Evolutionary conservation across 805 yeast species (phyloP).

Genomic region (Saturnispora zaruensis): DNA sequence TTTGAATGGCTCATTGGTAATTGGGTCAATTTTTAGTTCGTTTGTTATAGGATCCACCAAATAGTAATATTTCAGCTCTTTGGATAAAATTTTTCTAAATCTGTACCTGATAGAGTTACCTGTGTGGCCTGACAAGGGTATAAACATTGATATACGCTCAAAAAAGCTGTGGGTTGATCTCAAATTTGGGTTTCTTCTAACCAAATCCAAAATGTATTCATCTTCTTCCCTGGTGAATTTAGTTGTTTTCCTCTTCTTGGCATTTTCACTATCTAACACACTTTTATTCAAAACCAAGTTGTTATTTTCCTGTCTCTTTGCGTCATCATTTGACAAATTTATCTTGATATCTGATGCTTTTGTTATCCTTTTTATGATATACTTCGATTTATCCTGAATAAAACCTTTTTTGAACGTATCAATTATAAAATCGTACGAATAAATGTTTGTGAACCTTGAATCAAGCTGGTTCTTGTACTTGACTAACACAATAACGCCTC

Average conservation of each 20-base stretch:
- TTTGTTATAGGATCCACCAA: conserved; percentile 38
- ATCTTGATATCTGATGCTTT: not conserved
- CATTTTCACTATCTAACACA: not conserved
- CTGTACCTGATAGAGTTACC: conserved; percentile 69
- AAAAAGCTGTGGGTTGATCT: conserved; percentile 64
- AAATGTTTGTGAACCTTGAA: conserved; percentile 10
- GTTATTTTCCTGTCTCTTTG: not conserved
- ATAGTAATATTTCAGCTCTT: conserved; percentile 39
- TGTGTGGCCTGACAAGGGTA: conserved; percentile 50
- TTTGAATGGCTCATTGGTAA: conserved; percentile 33
- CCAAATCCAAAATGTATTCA: conserved; percentile 54
- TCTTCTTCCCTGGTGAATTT: conserved; percentile 61
- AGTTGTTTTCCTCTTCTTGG: conserved; percentile 29
- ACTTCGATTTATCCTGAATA: conserved; percentile 16
- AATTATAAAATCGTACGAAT: conserved; percentile 19
- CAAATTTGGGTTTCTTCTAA: conserved; percentile 56
- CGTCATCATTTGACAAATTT: not conserved
- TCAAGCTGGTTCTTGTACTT: not conserved
- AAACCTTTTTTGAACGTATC: conserved; percentile 16
- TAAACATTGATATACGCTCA: conserved; percentile 47
- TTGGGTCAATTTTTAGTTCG: conserved; percentile 33
- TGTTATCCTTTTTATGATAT: conserved; percentile 9
- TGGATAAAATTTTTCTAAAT: conserved; percentile 38
- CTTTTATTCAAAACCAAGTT: conserved; percentile 15
- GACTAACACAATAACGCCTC: not conserved